Evolutionary conservation across 768 basidiomycete genomes (phyloP), one percentile per base, ranked within the genome.

Genomic region (Agaricus sinodeliciosus): DNA sequence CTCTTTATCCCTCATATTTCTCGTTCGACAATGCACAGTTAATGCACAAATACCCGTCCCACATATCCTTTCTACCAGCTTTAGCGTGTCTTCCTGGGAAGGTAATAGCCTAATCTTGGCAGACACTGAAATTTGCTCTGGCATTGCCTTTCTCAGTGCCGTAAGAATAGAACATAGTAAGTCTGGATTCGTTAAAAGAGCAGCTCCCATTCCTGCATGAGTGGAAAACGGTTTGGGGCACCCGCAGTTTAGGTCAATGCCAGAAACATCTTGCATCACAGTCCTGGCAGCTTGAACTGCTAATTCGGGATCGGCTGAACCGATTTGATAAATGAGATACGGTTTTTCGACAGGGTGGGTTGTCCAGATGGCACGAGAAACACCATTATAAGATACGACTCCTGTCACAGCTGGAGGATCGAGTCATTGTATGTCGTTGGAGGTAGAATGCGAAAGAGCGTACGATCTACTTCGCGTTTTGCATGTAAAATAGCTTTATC

Each of bases 161-260:
- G 77, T 80, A 27, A 99, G 78, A 61, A 99, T 97, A 16, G 85
- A 78, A 63, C 93, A 94, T 8, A 99, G 78, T 28, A 93, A 73
- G 62, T 97, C 93, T 0, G 96, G 94, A 34, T 88, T 95, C 3
- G 88, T 83, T 47, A 99, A 81, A 12, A 99, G 75, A 2, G 94
- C 95, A 0, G 96, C 95, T 8, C 96, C 96, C 94, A 98, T 98
- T 0, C 96, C 96, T 0, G 86, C 71, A 59, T 90, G 87, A 0
- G 91, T 93, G 18, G 93, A 95, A 68, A 97, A 97, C 0, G 94
- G 90, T 61, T 95, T 95, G 0, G 94, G 94, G 63, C 95, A 99
- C 0, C 95, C 96, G 63, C 96, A 98, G 66, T 98, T 98, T 55
- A 99, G 84, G 66, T 98, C 96, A 61, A 99, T 77, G 16, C 94